Conservation (phyloP, 345 rosid species). For the Populus euphratica region DNA sequence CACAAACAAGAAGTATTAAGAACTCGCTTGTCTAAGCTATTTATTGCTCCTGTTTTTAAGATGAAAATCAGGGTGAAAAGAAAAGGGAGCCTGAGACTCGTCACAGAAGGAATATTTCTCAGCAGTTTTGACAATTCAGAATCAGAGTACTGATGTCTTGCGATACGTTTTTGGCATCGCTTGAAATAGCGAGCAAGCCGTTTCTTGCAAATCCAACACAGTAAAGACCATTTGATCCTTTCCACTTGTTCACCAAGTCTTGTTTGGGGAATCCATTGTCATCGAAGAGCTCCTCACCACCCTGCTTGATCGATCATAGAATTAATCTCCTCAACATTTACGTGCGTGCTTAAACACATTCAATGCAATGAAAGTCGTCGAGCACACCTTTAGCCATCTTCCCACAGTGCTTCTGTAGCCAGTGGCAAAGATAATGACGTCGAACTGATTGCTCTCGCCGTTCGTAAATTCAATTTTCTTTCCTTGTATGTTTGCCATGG, state of each 20-base stretch:
- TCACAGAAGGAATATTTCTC: no score
- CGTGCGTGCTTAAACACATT: background rate
- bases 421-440: slow-evolving; percentile 55
- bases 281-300: no score
- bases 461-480: slow-evolving; percentile 25
- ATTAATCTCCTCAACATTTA: background rate
- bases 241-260: slow-evolving; percentile 33
- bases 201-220: slow-evolving; percentile 44
- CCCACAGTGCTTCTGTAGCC: slow-evolving; percentile 52
- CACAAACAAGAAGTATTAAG: no score
- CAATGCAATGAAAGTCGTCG: background rate
- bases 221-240: slow-evolving; percentile 50
- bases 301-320: background rate
- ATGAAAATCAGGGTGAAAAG: no score
- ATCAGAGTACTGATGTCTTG: slow-evolving; percentile 2
- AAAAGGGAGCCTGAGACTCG: no score
- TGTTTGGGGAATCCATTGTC: slow-evolving; percentile 5
- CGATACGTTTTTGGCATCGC: slow-evolving; percentile 43
- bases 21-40: no score
- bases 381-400: slow-evolving; percentile 49
- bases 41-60: no score
- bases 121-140: no score
- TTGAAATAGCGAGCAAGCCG: slow-evolving; percentile 45
- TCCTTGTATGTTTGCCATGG: slow-evolving; percentile 29
- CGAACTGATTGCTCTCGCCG: slow-evolving; percentile 19